Conservation (phyloP, 1,284 basidiomycete species). For the Rhodotorula sp. region DNA sequence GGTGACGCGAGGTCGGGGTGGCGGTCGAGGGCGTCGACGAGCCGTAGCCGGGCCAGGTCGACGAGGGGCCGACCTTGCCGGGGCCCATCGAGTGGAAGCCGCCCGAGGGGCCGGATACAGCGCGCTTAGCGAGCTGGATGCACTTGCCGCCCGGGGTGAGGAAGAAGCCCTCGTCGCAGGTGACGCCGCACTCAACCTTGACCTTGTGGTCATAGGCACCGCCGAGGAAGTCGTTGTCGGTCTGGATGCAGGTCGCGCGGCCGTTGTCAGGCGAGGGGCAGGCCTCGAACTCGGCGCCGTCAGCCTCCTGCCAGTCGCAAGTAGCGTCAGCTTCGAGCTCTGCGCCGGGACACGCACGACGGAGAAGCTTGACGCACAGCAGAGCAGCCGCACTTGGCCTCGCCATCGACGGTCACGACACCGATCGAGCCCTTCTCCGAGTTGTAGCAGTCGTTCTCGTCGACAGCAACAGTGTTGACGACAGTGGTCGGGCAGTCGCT, state of each 20-base stretch:
- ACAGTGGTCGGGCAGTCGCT: conserved; percentile 37
- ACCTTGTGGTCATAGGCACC: conserved; percentile 14
- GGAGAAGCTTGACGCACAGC: conserved; percentile 9
- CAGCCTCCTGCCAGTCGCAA: conserved; percentile 20
- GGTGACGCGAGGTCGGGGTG: conserved; percentile 13
- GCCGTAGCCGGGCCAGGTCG: not conserved
- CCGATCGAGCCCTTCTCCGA: conserved; percentile 34
- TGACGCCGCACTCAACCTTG: conserved; percentile 26
- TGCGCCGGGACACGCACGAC: not conserved
- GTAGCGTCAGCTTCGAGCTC: not conserved
- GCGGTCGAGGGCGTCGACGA: not conserved
- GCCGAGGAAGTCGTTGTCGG: conserved; percentile 39
- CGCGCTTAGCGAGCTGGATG: conserved; percentile 34
- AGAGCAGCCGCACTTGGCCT: conserved; percentile 33
- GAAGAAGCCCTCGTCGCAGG: conserved; percentile 36
- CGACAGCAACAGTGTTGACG: conserved; percentile 33
- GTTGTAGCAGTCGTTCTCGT: conserved; percentile 34
- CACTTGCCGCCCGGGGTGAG: conserved; percentile 32
- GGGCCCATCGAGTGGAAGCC: not conserved
- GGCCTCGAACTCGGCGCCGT: conserved; percentile 25
- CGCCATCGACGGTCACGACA: conserved; percentile 30
- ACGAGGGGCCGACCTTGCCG: conserved; percentile 5
- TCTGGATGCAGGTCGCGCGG: conserved; percentile 29
- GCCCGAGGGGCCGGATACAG: conserved; percentile 1
- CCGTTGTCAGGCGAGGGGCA: conserved; percentile 34